These are phyloP conservation scores for Detonula confervacea DNA, from an alignment of 352 stramenopile species.

Conservation along the genomic window DNA sequence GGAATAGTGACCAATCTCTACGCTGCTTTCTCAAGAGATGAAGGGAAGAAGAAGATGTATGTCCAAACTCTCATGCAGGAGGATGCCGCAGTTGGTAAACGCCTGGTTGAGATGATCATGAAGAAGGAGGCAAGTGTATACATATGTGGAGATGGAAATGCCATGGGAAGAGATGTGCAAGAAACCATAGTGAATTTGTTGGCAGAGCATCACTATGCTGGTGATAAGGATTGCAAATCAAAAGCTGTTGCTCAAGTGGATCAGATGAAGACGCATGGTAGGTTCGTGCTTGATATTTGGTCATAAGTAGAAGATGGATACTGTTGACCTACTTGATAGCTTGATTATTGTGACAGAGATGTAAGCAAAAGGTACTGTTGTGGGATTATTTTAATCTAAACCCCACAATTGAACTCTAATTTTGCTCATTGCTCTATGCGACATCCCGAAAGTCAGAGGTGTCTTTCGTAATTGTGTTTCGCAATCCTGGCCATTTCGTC, in stretches of 20 bases:
- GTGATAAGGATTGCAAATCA: slow-evolving; percentile 24
- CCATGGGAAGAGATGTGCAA: slow-evolving; percentile 96
- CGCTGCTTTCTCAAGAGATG: slow-evolving; percentile 91
- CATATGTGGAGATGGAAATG: slow-evolving; percentile 94
- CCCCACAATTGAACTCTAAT: too few relatives aligned
- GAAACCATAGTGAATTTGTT: slow-evolving; percentile 88
- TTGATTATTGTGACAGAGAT: too few relatives aligned
- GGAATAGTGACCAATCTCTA: slow-evolving; percentile 88
- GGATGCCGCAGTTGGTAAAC: slow-evolving; percentile 68
- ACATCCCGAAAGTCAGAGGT: too few relatives aligned
- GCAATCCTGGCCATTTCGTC: too few relatives aligned
- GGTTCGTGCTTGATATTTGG: slow-evolving; percentile 85
- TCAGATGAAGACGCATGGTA: slow-evolving; percentile 69
- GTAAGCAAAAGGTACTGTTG: too few relatives aligned
- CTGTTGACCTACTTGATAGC: too few relatives aligned
- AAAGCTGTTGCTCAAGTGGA: slow-evolving; percentile 55
- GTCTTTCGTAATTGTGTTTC: too few relatives aligned
- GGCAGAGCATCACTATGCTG: slow-evolving; percentile 29
- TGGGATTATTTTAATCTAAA: too few relatives aligned
- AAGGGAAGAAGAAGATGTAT: slow-evolving; percentile 89
- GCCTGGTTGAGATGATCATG: slow-evolving; percentile 87
- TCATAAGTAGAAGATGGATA: too few relatives aligned
- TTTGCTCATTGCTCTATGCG: too few relatives aligned
- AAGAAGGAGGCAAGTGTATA: slow-evolving; percentile 89
- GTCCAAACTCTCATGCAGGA: slow-evolving; percentile 88